A percentile compares a stretch with the other conserved stretches of the same genome.
These are phyloP conservation scores for Tolypocladium nubicola DNA, from an alignment of 2,329 filamentous ascomycete species.

Conservation along the genomic window DNA sequence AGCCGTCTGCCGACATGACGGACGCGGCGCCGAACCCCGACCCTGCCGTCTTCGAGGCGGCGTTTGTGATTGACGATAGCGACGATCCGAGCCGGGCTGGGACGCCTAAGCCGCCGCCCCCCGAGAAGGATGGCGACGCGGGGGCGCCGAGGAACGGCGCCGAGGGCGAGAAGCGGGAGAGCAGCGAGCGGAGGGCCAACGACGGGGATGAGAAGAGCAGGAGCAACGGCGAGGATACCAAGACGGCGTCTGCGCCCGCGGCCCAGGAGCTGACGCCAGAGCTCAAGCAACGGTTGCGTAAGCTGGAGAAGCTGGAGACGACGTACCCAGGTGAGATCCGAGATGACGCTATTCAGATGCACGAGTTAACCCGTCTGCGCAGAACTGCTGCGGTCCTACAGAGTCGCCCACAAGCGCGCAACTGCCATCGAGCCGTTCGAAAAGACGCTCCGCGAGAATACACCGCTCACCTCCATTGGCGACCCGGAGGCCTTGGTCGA, in stretches of 20 bases:
- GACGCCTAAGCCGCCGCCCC: slow-evolving; percentile 41
- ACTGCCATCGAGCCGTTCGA: slow-evolving; percentile 90
- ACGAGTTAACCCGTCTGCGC: slow-evolving; percentile 1
- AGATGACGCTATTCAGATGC: neutral
- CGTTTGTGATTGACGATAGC: slow-evolving; percentile 79
- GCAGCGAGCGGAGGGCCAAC: slow-evolving; percentile 10
- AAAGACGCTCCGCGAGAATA: slow-evolving; percentile 80
- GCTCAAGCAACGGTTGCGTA: slow-evolving; percentile 63
- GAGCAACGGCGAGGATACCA: slow-evolving; percentile 6
- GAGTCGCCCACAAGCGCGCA: slow-evolving; percentile 78
- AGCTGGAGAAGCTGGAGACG: slow-evolving; percentile 80
- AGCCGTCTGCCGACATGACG: slow-evolving; percentile 21
- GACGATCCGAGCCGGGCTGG: slow-evolving; percentile 53
- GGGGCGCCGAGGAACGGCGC: slow-evolving; percentile 7
- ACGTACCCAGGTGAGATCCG: slow-evolving; percentile 64
- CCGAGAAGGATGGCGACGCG: slow-evolving; percentile 20
- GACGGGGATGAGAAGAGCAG: slow-evolving; percentile 7
- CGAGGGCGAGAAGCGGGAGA: slow-evolving; percentile 12
- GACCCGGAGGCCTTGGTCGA: slow-evolving; percentile 80
- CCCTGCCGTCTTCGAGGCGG: slow-evolving; percentile 76
- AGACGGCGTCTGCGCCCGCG: slow-evolving; percentile 5
- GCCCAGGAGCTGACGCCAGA: slow-evolving; percentile 58
- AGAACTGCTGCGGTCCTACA: slow-evolving; percentile 88
- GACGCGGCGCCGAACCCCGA: slow-evolving; percentile 51
- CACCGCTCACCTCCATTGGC: slow-evolving; percentile 76